Base-by-base conservation (phyloP, 768 basidiomycete species). In the Tubosaeta sp. region DNA sequence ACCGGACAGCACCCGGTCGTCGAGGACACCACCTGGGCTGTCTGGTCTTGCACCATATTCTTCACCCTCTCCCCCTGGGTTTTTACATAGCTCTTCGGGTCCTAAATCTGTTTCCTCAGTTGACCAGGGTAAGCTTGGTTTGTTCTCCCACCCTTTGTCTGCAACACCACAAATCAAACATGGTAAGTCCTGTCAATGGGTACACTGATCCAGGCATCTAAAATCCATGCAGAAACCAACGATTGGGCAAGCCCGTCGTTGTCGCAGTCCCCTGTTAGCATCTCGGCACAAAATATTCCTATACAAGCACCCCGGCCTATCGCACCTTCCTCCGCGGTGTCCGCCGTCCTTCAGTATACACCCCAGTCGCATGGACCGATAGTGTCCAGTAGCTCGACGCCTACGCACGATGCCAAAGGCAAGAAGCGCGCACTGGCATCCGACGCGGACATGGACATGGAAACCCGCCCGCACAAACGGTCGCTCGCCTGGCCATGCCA, bases 401-500 rank as follows among this genome's bases (percentile, higher is more conserved):
- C 68, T 9, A 59, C 66, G 12, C 56, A 43, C 14, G 65, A 65
- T 5, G 19, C 46, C 41, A 68, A 71, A 39, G 66, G 71, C 14
- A 61, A 69, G 56, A 81, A 78, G 49, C 70, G 78, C 13, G 72
- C 72, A 4, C 51, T 68, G 25, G 54, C 63, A 1, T 51, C 46
- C 3, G 67, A 63, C 4, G 44, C 48, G 0, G 64, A 69, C n/a
- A 24, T 13, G 24, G 63, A 64, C 43, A 30, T 31, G 19, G 64
- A 71, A 56, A 49, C 54, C 46, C 70, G 68, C 46, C 69, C 67
- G 29, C 70, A 70, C 22, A 66, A 69, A 55, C 70, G 71, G 39
- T 49, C 55, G 13, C 66, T 70, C 52, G 54, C 66, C 44, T 86
- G 82, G 83, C 79, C 83, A 0, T 71, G 73, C 1, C 69, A 74